Evolutionary conservation across 176 grass and related monocot genomes (phyloP), one percentile per base, ranked within the genome.

Genomic region (Saccharum officinarum): DNA sequence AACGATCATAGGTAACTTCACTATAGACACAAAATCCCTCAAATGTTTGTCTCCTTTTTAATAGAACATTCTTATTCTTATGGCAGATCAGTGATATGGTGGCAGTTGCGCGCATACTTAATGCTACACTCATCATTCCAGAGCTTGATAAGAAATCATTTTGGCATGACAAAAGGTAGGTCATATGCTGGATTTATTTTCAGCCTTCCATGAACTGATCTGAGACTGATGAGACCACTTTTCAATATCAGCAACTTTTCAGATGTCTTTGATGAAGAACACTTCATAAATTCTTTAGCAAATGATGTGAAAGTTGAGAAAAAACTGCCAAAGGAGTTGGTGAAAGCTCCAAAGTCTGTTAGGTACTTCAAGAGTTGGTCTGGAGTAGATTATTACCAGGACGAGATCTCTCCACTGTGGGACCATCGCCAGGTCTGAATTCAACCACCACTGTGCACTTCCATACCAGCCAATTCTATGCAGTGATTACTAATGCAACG

Each of bases 111-210:
- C 89, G 89, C 2, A 89, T 98, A 80, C 81, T 98, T 72, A 95
- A 98, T 80, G 95, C 95, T 61, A 90, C 91, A 66, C 93, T 98
- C 57, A 87, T 98, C 75, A 92, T 98, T 78, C 95, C 95, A 49
- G 90, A 95, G 78, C 95, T 98, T 68, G 95, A 98, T 79, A 98
- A 95, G 86, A 95, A 88, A 86, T 98, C 95, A 78, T 98, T 95
- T 93, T 98, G 95, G 95, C 93, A 85, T 26, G 95, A 98, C 75
- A 92, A 49, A 83, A 98, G 95, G 95, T 93, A 62, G 39, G 28
- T 68, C 60, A 11, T 23, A 16, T 45, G 23, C 42, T 36, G 2
- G 54, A 8, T 42, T 84, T 92, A 17, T 81, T 13, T 70, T 76
- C 47, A 52, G 18, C 61, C 61, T 39, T 87, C 44, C 31, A 38